phyloP scores from a whole-genome alignment of 768 basidiomycete species.

The Tulasnella sp. region DNA sequence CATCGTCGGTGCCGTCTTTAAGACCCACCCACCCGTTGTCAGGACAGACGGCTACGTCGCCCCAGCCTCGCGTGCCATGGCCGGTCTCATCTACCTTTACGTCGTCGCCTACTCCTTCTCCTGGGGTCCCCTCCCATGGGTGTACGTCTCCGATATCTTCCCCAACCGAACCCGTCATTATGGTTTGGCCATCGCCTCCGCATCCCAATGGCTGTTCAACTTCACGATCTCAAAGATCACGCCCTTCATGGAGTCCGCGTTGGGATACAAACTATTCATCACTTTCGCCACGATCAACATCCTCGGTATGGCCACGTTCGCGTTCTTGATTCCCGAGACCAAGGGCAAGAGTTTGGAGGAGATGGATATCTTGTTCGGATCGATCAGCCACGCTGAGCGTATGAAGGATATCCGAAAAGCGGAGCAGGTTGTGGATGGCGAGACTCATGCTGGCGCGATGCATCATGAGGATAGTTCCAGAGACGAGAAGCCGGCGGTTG shows the following conservation, averaged over 20 bases:
- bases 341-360: conserved; percentile 39
- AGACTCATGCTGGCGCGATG: neutral
- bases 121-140: conserved; percentile 57
- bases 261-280: conserved; percentile 68
- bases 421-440: conserved; percentile 5
- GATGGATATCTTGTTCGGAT: conserved; percentile 50
- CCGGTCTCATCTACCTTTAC: conserved; percentile 76
- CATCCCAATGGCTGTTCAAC: conserved; percentile 78
- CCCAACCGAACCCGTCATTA: conserved; percentile 74
- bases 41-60: conserved; percentile 24
- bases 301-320: conserved; percentile 55
- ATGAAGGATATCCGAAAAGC: conserved; percentile 36
- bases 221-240: conserved; percentile 66
- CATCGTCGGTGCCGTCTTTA: conserved; percentile 75
- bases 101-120: conserved; percentile 81
- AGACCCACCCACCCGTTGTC: conserved; percentile 54
- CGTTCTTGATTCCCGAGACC: conserved; percentile 36
- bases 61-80: conserved; percentile 59
- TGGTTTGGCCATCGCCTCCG: conserved; percentile 62
- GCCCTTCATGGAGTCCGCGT: conserved; percentile 45
- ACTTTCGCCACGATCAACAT: conserved; percentile 70
- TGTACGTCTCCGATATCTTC: conserved; percentile 74
- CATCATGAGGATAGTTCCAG: too few relatives aligned
- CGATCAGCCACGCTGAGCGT: conserved; percentile 45
- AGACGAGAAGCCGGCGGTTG: too few relatives aligned